Base-by-base conservation (phyloP, 805 yeast genomes). In the Candida bentonensis region DNA sequence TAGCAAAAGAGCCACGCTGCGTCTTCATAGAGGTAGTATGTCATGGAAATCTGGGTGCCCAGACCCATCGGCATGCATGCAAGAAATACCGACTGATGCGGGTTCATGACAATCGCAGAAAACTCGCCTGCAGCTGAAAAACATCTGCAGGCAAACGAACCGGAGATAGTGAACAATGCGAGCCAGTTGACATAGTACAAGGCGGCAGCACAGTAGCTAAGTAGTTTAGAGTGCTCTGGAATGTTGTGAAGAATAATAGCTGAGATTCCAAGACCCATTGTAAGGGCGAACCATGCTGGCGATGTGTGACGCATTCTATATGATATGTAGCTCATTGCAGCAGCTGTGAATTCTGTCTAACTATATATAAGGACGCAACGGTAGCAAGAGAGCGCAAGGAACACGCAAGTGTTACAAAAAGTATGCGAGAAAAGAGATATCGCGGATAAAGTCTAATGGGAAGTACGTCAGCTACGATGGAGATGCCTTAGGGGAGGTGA, bases 261-360 rank as follows among this genome's bases (percentile, higher is more conserved):
- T 1, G 84, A 65, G 33, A 86, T 82, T 1, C 95, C 95, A 2
- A 80, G 73, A 1, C 94, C 95, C 95, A 87, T 87, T n/a, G 78
- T 73, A 41, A 76, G 67, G 22, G 82, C 79, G 61, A 79, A 85
- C 70, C 78, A 79, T 39, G 48, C 46, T 3, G 53, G 53, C 25
- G 51, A 45, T 27, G 45, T 45, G 46, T 46, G 36, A 4, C 20
- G 17, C 5, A n/a, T 17, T 11, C 36, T 9, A 30, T 30, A 30
- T 4, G 36, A 30, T 5, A 30, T 11, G 17, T 30, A 30, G n/a
- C n/a, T n/a, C n/a, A n/a, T n/a, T n/a, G n/a, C n/a, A n/a, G n/a
- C n/a, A n/a, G n/a, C n/a, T n/a, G n/a, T n/a, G n/a, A n/a, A n/a
- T n/a, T n/a, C n/a, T n/a, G n/a, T n/a, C n/a, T n/a, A n/a, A n/a